Evolutionary conservation across 2,329 filamentous ascomycete species (phyloP), one percentile per base, ranked within the genome.

Genomic region (Colletotrichum sp.): DNA sequence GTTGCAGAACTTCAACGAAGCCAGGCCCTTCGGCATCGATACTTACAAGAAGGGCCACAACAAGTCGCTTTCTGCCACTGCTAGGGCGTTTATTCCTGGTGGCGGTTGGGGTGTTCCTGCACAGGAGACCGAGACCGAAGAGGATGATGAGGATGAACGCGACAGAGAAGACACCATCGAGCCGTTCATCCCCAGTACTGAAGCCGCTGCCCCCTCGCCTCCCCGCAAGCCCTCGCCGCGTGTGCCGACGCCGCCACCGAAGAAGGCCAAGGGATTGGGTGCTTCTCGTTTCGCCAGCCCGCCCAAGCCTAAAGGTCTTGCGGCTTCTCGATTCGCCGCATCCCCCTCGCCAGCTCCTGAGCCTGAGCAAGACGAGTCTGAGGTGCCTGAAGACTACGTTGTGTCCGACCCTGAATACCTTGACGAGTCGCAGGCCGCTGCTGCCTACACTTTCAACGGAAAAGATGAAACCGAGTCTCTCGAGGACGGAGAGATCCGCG

Each of bases 41-140:
- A 77, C 72, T 16, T 84, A 87, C 77, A 79, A 84, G 76, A 85
- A 86, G 69, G 81, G 85, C 79, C 80, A 81, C 82, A 87, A 86
- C 76, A 87, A 88, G 76, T 91, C 91, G 5, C 86, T 96, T 29
- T 96, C 94, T 43, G 93, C 93, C 6, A 88, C 91, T 18, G 93
- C 94, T 1, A 91, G 90, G 78, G 89, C 93, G 0, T 97, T 97
- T 80, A 88, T 86, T 6, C 88, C 89, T 16, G 84, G 85, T 21
- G 83, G 67, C n/a, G 64, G 66, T 11, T 76, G 75, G 75, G 47
- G 38, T 5, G 47, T 13, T 55, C 29, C 64, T 58, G 15, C 61
- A 7, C 63, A 61, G 29, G 66, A 73, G 24, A 38, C 79, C 2
- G 76, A 78, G 38, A 57, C 66, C 1, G 75, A 75, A 7, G 72